Percentiles rank a stretch among this genome's conserved stretches.
phyloP scores from a whole-genome alignment of 495 filamentous ascomycete species.

The Annulohypoxylon maeteangense region DNA sequence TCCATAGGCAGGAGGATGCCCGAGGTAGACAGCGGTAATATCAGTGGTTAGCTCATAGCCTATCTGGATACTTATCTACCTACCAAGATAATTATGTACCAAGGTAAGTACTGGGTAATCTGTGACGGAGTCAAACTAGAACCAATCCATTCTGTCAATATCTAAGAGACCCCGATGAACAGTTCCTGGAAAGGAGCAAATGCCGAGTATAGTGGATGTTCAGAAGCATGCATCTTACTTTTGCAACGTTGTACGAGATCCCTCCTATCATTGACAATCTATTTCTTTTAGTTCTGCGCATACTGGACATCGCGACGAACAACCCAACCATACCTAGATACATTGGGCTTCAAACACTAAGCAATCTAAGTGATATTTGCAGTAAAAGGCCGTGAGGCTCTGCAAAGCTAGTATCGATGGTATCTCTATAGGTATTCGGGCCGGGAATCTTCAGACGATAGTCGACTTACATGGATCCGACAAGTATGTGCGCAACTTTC shows the following conservation, averaged over 20 bases:
- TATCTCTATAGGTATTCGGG: slow-evolving; percentile 8
- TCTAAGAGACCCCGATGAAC: neutral
- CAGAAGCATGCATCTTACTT: slow-evolving; percentile 22
- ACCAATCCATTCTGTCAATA: neutral
- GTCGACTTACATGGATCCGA: slow-evolving; percentile 4
- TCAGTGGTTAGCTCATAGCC: slow-evolving; percentile 7
- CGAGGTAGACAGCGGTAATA: slow-evolving; percentile 17
- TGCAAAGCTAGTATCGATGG: slow-evolving; percentile 11
- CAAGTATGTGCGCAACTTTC: slow-evolving; percentile 23
- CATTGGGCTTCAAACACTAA: slow-evolving; percentile 5
- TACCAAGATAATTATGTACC: too few species aligned
- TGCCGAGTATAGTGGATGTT: slow-evolving; percentile 20
- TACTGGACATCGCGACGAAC: slow-evolving; percentile 15
- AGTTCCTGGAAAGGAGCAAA: slow-evolving; percentile 11
- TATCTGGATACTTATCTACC: neutral
- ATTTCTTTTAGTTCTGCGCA: slow-evolving; percentile 28
- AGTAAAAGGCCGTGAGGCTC: slow-evolving; percentile 27
- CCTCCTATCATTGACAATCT: slow-evolving; percentile 18
- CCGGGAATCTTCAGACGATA: slow-evolving; percentile 8
- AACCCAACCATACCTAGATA: neutral
- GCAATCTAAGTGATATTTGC: neutral
- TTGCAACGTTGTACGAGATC: slow-evolving; percentile 40
- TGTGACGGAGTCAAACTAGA: neutral
- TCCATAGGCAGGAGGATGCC: slow-evolving; percentile 18
- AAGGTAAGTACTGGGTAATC: neutral